Evolutionary conservation across 495 filamentous ascomycete species (phyloP).

Genomic region (Collariella sp.): DNA sequence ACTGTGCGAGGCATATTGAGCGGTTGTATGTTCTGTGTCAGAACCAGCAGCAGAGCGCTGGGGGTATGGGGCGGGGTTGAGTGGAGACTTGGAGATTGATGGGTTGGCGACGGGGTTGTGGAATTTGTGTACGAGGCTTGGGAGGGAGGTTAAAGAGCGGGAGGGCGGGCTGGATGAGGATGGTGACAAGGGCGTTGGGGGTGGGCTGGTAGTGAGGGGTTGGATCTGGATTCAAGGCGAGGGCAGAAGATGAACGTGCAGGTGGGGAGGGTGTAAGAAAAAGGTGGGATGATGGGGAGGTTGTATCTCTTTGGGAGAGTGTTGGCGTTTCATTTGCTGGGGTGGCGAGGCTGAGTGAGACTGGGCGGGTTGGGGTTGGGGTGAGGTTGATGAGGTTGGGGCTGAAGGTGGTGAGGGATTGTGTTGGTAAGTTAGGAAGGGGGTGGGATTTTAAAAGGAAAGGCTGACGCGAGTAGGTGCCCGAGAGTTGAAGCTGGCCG

Average conservation of each 20-base stretch:
- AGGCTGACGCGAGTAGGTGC: conserved; percentile 30
- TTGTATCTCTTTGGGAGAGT: conserved; percentile 44
- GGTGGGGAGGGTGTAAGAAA: not conserved
- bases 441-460: not conserved
- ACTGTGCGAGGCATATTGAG: conserved; percentile 32
- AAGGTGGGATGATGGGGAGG: conserved; percentile 6
- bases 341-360: conserved; percentile 35
- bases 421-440: conserved; percentile 47
- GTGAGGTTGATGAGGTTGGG: conserved; percentile 56
- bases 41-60: too few species aligned
- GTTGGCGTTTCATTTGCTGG: conserved; percentile 67
- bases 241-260: not conserved
- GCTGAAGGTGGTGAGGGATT: conserved; percentile 55
- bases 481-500: conserved; percentile 47
- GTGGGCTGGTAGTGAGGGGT: not conserved
- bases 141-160: conserved; percentile 19
- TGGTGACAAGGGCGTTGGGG: not conserved
- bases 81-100: conserved; percentile 41
- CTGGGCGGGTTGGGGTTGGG: conserved; percentile 28
- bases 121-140: conserved; percentile 56
- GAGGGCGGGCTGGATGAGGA: not conserved
- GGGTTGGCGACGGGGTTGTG: conserved; percentile 49
- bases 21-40: conserved; percentile 23
- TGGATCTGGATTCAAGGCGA: not conserved
- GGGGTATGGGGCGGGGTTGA: conserved; percentile 4